Evolutionary conservation across 2,329 filamentous ascomycete genomes (phyloP).

Genomic region (Aschersonia sp.): DNA sequence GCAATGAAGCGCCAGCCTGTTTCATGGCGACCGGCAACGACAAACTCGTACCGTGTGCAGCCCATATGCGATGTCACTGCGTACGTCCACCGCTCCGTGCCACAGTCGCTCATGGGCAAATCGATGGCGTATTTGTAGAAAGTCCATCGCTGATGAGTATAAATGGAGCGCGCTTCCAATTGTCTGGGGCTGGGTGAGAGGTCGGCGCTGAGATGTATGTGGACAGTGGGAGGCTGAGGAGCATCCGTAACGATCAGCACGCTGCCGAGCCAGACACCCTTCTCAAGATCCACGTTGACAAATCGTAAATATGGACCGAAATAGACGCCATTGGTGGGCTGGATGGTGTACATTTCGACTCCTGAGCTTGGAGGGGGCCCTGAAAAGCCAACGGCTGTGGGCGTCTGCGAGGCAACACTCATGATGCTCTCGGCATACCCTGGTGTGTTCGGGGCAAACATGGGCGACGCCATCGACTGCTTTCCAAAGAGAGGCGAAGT

Average conservation of each 20-base stretch:
- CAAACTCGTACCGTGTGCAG: slow-evolving; percentile 95
- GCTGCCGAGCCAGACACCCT: slow-evolving; percentile 80
- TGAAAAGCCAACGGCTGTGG: slow-evolving; percentile 68
- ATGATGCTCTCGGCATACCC: slow-evolving; percentile 78
- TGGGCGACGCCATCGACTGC: slow-evolving; percentile 54
- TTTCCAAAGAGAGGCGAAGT: slow-evolving; percentile 52
- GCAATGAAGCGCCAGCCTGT: slow-evolving; percentile 92
- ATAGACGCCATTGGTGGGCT: slow-evolving; percentile 91
- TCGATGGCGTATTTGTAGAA: slow-evolving; percentile 95
- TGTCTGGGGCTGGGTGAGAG: slow-evolving; percentile 87
- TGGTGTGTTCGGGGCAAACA: slow-evolving; percentile 69
- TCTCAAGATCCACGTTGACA: slow-evolving; percentile 92
- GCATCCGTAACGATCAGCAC: slow-evolving; percentile 88
- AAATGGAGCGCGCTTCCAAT: slow-evolving; percentile 67
- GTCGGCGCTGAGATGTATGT: slow-evolving; percentile 81
- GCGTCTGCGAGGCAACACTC: slow-evolving; percentile 62
- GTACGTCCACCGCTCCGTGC: slow-evolving; percentile 86
- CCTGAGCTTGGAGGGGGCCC: slow-evolving; percentile 81
- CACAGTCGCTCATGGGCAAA: slow-evolving; percentile 72
- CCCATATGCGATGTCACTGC: slow-evolving; percentile 93
- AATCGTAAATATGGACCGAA: slow-evolving; percentile 95
- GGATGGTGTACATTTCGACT: slow-evolving; percentile 86
- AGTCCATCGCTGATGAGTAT: slow-evolving; percentile 81
- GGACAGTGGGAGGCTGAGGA: slow-evolving; percentile 86
- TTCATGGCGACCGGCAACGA: slow-evolving; percentile 82